phyloP scores from a whole-genome alignment of 2,329 filamentous ascomycete genomes.

The Podosphaera fusca region DNA sequence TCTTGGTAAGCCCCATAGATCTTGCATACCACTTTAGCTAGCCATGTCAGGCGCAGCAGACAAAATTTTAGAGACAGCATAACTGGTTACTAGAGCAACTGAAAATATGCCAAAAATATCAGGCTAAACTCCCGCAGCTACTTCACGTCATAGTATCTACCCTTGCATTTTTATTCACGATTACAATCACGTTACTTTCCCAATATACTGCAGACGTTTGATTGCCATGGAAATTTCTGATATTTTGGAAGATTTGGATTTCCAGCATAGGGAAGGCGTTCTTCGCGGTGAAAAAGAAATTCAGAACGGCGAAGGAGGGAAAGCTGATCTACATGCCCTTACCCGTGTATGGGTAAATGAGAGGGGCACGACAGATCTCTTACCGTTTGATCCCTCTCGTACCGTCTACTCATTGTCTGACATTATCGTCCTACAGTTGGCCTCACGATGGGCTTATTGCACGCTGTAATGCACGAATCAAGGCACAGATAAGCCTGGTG shows the following conservation, averaged over 20 bases:
- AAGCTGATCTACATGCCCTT: conserved; percentile 54
- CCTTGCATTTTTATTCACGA: too few relatives aligned
- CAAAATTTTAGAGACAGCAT: too few relatives aligned
- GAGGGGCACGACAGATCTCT: conserved; percentile 68
- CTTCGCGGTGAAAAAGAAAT: conserved; percentile 17
- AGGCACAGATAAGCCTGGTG: conserved; percentile 44
- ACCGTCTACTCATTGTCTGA: not conserved
- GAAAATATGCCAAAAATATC: too few relatives aligned
- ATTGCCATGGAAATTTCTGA: conserved; percentile 52
- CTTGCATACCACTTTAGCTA: too few relatives aligned
- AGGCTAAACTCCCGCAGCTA: too few relatives aligned
- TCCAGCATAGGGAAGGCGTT: conserved; percentile 24
- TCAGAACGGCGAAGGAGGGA: conserved; percentile 22
- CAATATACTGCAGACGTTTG: too few relatives aligned
- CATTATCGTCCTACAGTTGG: conserved; percentile 23
- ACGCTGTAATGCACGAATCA: conserved; percentile 51
- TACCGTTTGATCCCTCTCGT: conserved; percentile 30
- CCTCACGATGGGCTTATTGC: conserved; percentile 54
- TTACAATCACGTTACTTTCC: too few relatives aligned
- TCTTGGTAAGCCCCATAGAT: too few relatives aligned
- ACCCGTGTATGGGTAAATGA: conserved; percentile 89
- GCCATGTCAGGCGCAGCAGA: too few relatives aligned
- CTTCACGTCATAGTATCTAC: too few relatives aligned
- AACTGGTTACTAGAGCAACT: too few relatives aligned
- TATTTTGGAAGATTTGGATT: conserved; percentile 53